Evolutionary conservation across 2,329 filamentous ascomycete species (phyloP), one percentile per base, ranked within the genome.

Genomic region (Camptophora hylomeconis): DNA sequence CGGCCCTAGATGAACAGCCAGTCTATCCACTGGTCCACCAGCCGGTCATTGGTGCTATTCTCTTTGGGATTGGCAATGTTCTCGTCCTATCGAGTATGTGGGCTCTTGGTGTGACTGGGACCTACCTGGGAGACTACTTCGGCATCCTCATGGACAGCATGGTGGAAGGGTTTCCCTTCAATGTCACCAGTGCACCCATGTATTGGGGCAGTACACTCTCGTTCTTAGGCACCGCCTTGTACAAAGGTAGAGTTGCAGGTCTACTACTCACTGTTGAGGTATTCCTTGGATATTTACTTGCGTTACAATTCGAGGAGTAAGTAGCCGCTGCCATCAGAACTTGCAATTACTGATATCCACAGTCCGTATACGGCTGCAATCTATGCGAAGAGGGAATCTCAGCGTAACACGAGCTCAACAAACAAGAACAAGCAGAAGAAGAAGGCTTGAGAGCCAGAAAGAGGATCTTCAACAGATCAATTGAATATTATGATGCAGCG

Each of bases 121-220:
- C 89, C 20, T 98, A 94, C 53, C 66, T 98, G 19, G 89, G 89
- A 45, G 89, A 98, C 63, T 98, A 98, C 66, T 98, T 95, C 52
- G 89, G 89, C 45, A 94, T 95, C 53, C 67, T 98, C 42, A 92
- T 94, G 84, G 87, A 95, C 52, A 63, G 78, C 44, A 87, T 87
- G 47, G 86, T 98, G 29, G 92, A 84, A 8, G 79, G 81, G 9
- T 98, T 98, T 53, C 89, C 89, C 2, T 98, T 98, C 68, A 95
- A 80, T 56, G 69, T 95, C 37, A 86, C 78, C 31, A 72, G 74
- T 41, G 79, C 83, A 29, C 89, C 89, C 38, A 98, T 98, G 89
- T 98, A 98, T 65, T 80, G 84, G 61, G 89, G 89, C 34, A 83
- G 77, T 38, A 89, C 87, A 14, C 67, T 92, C 68, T 87, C 79